Percentiles rank a stretch among this genome's conserved stretches.
phyloP scores from a whole-genome alignment of 257 asterid species.

The Plantago major region DNA sequence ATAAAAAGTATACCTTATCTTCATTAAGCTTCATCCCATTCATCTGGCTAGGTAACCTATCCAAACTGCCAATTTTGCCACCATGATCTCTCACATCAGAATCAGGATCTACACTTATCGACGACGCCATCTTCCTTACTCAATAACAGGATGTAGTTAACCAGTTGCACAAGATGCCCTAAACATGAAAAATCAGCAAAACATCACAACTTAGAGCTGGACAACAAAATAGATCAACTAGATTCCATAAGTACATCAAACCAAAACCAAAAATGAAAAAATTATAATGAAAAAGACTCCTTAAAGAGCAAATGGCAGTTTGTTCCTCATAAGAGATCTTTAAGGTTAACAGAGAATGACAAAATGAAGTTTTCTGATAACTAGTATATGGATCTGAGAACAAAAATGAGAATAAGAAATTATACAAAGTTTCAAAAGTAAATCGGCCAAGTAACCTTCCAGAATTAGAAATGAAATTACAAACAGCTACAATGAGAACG shows the following conservation, averaged over 20 bases:
- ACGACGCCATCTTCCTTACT: constrained; percentile 27
- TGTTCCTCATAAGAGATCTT: too few relatives aligned
- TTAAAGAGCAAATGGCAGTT: too few relatives aligned
- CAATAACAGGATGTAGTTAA: constrained; percentile 5
- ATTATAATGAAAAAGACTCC: too few relatives aligned
- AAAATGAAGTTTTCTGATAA: too few relatives aligned
- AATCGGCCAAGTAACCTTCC: too few relatives aligned
- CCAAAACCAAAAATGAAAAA: background rate
- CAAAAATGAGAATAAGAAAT: too few relatives aligned
- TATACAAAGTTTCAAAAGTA: too few relatives aligned
- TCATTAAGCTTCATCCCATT: constrained; percentile 60
- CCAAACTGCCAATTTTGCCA: constrained; percentile 31
- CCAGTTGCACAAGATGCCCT: constrained; percentile 14
- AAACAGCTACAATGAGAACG: too few relatives aligned
- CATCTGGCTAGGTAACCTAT: constrained; percentile 52
- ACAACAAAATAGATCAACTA: background rate
- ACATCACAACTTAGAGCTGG: constrained; percentile 15
- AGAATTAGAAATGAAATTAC: too few relatives aligned
- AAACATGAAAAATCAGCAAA: constrained; percentile 10
- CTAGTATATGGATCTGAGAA: too few relatives aligned
- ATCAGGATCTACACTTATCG: constrained; percentile 36
- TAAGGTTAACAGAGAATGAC: too few relatives aligned
- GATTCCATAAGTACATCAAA: background rate
- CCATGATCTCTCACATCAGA: constrained; percentile 41
- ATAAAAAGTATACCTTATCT: constrained; percentile 37